Percentiles rank a stretch among this genome's conserved stretches.
phyloP scores from a whole-genome alignment of 2,329 filamentous ascomycete species.

The Pseudonectria foliicola region DNA sequence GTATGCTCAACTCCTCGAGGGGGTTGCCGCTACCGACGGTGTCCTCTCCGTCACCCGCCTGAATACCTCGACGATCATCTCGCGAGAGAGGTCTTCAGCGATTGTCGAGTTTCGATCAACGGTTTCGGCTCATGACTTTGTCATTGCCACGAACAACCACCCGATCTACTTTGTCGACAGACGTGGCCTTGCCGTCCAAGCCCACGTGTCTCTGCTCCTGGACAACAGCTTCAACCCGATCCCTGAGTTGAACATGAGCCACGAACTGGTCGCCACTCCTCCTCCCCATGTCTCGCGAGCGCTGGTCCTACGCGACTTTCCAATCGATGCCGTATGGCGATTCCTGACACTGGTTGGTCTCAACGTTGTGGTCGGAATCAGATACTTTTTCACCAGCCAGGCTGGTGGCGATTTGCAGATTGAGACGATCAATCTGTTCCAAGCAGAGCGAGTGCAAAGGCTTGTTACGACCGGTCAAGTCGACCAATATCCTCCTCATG shows the following conservation, averaged over 20 bases:
- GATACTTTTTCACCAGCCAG: background rate
- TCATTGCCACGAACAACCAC: accelerated
- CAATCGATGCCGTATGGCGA: slow-evolving; percentile 12
- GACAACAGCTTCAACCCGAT: background rate
- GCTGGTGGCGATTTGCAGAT: slow-evolving; percentile 6
- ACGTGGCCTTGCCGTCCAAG: background rate
- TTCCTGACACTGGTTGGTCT: slow-evolving; percentile 10
- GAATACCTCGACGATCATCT: background rate
- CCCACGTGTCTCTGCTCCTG: background rate
- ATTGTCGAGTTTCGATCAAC: slow-evolving; percentile 16
- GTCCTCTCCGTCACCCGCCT: slow-evolving; percentile 7
- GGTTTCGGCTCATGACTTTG: background rate
- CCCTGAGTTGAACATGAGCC: too few relatives aligned
- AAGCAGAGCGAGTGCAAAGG: too few relatives aligned
- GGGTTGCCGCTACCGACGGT: slow-evolving; percentile 9
- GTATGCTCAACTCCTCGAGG: slow-evolving; percentile 11
- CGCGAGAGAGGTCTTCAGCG: background rate
- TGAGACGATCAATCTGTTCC: slow-evolving; percentile 9
- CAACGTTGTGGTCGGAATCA: slow-evolving; percentile 4
- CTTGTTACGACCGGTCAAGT: too few relatives aligned
- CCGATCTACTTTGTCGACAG: slow-evolving; percentile 1
- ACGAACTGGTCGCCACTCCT: too few relatives aligned
- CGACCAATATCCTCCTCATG: too few relatives aligned
- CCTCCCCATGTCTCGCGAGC: slow-evolving; percentile 3
- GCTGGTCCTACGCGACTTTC: slow-evolving; percentile 13